Base-by-base conservation (phyloP, 192 early-diverging fungal genomes). In the Podila epigama region DNA sequence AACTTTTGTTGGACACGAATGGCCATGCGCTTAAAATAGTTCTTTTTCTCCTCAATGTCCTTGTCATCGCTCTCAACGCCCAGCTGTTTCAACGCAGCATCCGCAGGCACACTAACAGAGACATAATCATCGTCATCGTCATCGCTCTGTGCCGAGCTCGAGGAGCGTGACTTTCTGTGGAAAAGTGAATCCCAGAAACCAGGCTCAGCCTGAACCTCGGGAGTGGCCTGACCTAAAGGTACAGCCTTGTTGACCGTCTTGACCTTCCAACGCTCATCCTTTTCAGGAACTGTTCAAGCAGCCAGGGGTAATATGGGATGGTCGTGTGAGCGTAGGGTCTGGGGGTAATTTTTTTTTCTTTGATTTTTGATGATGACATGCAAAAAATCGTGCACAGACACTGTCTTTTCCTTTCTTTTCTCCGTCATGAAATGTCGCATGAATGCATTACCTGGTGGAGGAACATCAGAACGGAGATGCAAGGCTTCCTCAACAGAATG, bases 251-350 rank as follows among this genome's bases (percentile, higher is more conserved):
- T 65, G 25, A 75, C 57, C 15, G 72, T 75, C 42, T 68, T 75
- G 65, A 75, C 72, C 51, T 56, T 31, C 72, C 72, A 75, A 52
- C 63, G 67, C 16, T 75, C 72, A 40, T 75, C 72, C 60, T 75
- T 75, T 31, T 58, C 58, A 11, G 72, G 72, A 22, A 75, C 72
- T 75, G 22, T 51, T n/a, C n/a, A 32, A 11, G 10, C 10, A 27
- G 56, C 4, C 3, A 6, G 35, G 32, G 20, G 39, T 27, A 34
- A 20, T 0, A 54, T 25, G 12, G 4, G 3, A 32, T 54, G 16
- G 15, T 16, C 20, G 15, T 44, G 25, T 48, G 44, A 48, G 44
- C n/a, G 44, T n/a, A 39, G 8, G 35, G 12, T 10, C 10, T 18
- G 25, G 6, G 16, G 27, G 57, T 5, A 25, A 0, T 33, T 40